Evolutionary conservation across 768 basidiomycete species (phyloP), one percentile per base, ranked within the genome.

Genomic region (Chlorophyllum brunneum): DNA sequence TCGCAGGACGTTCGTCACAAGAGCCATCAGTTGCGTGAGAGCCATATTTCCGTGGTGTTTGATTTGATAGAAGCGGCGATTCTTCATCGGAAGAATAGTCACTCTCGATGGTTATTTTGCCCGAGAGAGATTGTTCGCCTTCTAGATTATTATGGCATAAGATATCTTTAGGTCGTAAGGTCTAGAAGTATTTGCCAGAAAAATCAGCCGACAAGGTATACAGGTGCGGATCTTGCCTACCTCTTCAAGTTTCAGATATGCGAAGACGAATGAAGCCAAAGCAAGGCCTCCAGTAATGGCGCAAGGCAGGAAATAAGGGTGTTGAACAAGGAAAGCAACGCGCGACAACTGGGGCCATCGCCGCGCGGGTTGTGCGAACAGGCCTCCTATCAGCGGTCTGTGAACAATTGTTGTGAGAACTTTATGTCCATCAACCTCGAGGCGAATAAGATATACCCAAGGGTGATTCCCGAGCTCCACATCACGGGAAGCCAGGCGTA

Each of bases 241-340:
- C 60, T 73, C 70, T 56, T 64, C 59, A 16, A 73, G 54, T 2
- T 57, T 54, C 10, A 61, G 13, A 20, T 55, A 53, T 2, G 59
- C 61, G 3, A 64, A 16, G 1, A 63, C 2, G 48, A 67, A 63
- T 10, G 59, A 55, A 16, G 58, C 16, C 8, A 65, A 40, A 7
- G 66, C 41, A 11, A 67, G 54, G 1, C 48, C 3, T 1, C 64
- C 67, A 2, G 69, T 61, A 4, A 61, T 58, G 5, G 56, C 42
- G 57, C 72, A 73, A 23, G 70, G 67, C 31, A 72, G 62, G 34
- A 74, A 66, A 54, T 71, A 74, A 2, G 71, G 69, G 58, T 72
- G 59, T 1, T 59, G 49, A 7, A 50, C 42, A 29, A 69, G 63
- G 44, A 70, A 62, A 3, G 33, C 11, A n/a, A 61, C 45, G 8